Evolutionary conservation across 495 filamentous ascomycete genomes (phyloP), one percentile per base, ranked within the genome.

Genomic region (Glutinoglossum americanum): DNA sequence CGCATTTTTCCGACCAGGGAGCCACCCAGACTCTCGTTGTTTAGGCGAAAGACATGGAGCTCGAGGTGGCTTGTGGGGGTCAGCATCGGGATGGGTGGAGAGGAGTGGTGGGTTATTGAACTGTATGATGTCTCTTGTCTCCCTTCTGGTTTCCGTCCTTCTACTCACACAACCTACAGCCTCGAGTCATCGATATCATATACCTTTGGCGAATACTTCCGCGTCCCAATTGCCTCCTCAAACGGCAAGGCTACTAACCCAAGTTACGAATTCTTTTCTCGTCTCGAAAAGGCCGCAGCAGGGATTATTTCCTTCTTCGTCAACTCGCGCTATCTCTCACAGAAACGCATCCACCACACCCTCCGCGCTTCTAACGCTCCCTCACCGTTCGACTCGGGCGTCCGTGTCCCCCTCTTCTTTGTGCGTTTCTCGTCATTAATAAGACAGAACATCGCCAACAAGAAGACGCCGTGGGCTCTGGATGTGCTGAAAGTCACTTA

Each of bases 71-170:
- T 80, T 60, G 68, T 85, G 49, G 76, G 80, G 48, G 74, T 83
- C 48, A 82, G 75, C 54, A 74, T 83, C 62, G 83, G 81, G 66
- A 74, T 85, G 67, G 76, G 76, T 62, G 84, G 85, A 41, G 84
- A 92, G 67, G 72, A 69, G 30, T 92, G 85, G 82, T 89, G 81
- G 77, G 68, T 89, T 57, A 67, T 84, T 35, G 79, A 83, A 67
- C 62, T 82, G 74, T 76, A 63, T 66, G 74, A 72, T 39, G 51
- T 19, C 56, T 27, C 57, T 21, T 41, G 6, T 13, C 13, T 59
- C 19, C 27, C 33, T 11, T 27, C 4, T 4, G 30, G 30, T 9
- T 33, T 33, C 9, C 9, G 3, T 33, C 9, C 9, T 33, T 33
- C 54, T 13, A 5, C 49, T 27, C 49, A 53, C 49, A 10, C 30